Percentiles rank a stretch among this genome's conserved stretches.
Conservation (phyloP, 352 stramenopile genomes). For the Aphanomyces invadans region DNA sequence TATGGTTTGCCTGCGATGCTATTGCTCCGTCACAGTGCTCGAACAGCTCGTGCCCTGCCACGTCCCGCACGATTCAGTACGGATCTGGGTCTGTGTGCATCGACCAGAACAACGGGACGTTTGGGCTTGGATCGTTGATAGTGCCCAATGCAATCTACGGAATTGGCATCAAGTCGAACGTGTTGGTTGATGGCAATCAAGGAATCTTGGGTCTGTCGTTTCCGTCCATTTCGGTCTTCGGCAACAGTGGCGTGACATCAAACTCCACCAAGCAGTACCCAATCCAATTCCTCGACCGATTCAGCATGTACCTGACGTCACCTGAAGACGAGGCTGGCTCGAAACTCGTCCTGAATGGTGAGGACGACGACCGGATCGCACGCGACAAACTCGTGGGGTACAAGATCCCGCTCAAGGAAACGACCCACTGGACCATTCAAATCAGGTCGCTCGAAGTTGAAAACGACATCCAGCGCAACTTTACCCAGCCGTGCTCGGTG, state of each 20-base stretch:
- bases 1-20: constrained; percentile 67
- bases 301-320: constrained; percentile 56
- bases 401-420: constrained; percentile 41
- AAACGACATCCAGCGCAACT: constrained; percentile 27
- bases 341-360: constrained; percentile 60
- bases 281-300: constrained; percentile 50
- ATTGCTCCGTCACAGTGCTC: constrained; percentile 35
- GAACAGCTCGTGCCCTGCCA: constrained; percentile 35
- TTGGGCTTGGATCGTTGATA: constrained; percentile 41
- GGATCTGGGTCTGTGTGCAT: constrained; percentile 61
- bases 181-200: constrained; percentile 38
- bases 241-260: constrained; percentile 10
- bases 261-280: constrained; percentile 1
- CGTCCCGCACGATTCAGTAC: constrained; percentile 45
- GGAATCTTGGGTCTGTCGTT: constrained; percentile 65
- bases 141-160: constrained; percentile 48
- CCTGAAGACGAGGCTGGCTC: constrained; percentile 40
- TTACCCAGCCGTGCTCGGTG: constrained; percentile 36
- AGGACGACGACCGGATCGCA: constrained; percentile 49
- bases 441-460: constrained; percentile 51
- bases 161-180: constrained; percentile 43
- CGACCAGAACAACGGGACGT: constrained; percentile 29
- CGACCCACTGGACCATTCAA: constrained; percentile 56
- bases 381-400: constrained; percentile 38
- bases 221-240: constrained; percentile 38